Conservation (phyloP, 371 early-diverging fungal genomes). For the Thermomucor indicae-seudaticae region DNA sequence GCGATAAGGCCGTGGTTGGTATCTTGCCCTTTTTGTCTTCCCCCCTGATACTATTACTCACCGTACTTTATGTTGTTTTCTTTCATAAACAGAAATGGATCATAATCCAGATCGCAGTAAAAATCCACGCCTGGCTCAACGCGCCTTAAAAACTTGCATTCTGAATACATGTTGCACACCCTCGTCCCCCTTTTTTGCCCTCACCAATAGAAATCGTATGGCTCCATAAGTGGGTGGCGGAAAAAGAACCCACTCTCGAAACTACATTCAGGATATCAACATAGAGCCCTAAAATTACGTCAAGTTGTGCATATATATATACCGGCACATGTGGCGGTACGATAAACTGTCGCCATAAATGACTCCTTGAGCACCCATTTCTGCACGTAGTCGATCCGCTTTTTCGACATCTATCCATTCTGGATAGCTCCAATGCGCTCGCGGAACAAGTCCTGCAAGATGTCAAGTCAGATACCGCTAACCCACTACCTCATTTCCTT, state of each 20-base stretch:
- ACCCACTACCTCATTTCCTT: too few relatives aligned
- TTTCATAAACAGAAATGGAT: conserved; percentile 87
- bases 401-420: conserved; percentile 68
- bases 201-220: conserved; percentile 90
- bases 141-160: conserved; percentile 27
- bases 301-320: too few relatives aligned
- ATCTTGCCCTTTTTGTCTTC: too few relatives aligned
- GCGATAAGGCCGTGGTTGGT: conserved; percentile 6
- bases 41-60: too few relatives aligned
- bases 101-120: conserved; percentile 83
- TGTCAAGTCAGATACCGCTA: too few relatives aligned
- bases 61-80: conserved; percentile 83
- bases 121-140: conserved; percentile 91
- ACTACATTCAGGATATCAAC: conserved; percentile 18
- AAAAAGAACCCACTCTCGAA: conserved; percentile 90
- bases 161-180: not conserved
- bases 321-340: conserved; percentile 96
- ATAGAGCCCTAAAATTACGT: too few relatives aligned
- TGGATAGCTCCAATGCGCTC: conserved; percentile 82
- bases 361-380: conserved; percentile 59
- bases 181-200: not conserved
- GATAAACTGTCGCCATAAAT: conserved; percentile 84
- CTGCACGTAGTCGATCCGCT: conserved; percentile 51
- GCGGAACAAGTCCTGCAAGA: conserved; percentile 54
- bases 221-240: conserved; percentile 68